Base-by-base conservation (phyloP, 805 yeast genomes). In the Cyberlindnera maritima region DNA sequence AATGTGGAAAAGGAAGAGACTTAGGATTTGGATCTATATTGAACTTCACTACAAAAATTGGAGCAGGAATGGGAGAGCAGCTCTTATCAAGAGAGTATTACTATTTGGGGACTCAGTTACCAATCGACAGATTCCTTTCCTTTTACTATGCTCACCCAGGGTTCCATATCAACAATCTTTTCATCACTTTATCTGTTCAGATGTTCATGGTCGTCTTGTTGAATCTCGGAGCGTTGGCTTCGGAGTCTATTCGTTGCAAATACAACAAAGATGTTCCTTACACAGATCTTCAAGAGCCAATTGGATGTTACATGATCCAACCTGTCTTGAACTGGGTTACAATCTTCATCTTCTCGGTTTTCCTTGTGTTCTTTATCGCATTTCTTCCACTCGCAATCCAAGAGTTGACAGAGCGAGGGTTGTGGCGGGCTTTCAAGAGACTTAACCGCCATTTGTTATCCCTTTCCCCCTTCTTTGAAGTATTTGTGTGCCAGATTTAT, bases 1-100 rank as follows among this genome's bases (percentile, higher is more conserved):
- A 92, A 65, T 92, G 98, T 68, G 98, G 98, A 28, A 92, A 92
- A 64, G 98, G 98, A 0, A 76, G 98, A 64, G 98, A 92, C 70
- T 70, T 92, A 46, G 98, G 98, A 3, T 92, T 92, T 68, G 85
- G 90, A 1, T 88, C 97, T 0, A 90, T 92, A 54, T 72, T 92
- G 56, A 92, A 91, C 62, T 92, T 92, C 70, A 92, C 97, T 0
- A 85, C 96, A 2, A 92, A 92, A 68, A 91, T 92, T 62, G 98
- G 98, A 3, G 94, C 96, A 36, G 98, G 98, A 42, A 92, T 92
- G 98, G 98, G 98, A 9, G 98, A 92, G 63, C 98, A 92, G 65
- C 77, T 91, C 65, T 68, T 92, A 29, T 88, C 96, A 6, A 76
- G 98, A 59, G 98, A 92, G 60, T 89, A 91, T 66, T 92, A 84